Conservation (phyloP, 768 basidiomycete genomes). For the Suillus americanus region DNA sequence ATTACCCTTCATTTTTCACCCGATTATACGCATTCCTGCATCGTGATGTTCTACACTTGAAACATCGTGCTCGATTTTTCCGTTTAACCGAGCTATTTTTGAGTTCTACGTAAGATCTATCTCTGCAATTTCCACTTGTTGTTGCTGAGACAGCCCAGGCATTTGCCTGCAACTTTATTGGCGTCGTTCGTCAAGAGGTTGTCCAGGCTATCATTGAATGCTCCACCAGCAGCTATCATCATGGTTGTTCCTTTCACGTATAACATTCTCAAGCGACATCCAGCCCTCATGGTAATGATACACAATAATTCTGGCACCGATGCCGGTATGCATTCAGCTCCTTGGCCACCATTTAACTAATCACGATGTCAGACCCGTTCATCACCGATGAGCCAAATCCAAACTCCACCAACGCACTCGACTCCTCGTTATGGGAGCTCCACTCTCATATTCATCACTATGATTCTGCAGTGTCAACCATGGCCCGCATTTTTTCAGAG, state of each 20-base stretch:
- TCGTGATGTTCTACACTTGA: conserved; percentile 84
- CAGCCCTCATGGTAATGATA: conserved; percentile 90
- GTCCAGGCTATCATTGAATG: conserved; percentile 76
- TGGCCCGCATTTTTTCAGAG: conserved; percentile 84
- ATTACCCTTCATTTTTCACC: conserved; percentile 95
- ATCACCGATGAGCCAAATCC: conserved; percentile 67
- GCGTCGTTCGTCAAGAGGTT: conserved; percentile 95
- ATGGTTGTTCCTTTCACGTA: conserved; percentile 93
- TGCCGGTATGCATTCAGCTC: conserved; percentile 31
- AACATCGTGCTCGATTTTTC: conserved; percentile 94
- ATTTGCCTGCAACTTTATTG: conserved; percentile 86
- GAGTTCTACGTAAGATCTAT: conserved; percentile 74
- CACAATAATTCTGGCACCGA: conserved; percentile 53
- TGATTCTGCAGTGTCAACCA: conserved; percentile 80
- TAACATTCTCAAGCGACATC: conserved; percentile 90
- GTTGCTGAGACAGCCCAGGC: conserved; percentile 41
- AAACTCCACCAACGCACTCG: conserved; percentile 71
- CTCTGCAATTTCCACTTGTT: conserved; percentile 2
- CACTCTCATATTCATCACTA: conserved; percentile 79
- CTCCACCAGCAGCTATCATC: conserved; percentile 88
- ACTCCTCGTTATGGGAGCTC: conserved; percentile 94
- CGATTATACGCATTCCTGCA: conserved; percentile 90
- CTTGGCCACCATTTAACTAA: conserved; percentile 4
- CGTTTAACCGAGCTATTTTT: conserved; percentile 88
- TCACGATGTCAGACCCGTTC: conserved; percentile 62